phyloP scores from a whole-genome alignment of 345 rosid species.

The Raphanus sativus region DNA sequence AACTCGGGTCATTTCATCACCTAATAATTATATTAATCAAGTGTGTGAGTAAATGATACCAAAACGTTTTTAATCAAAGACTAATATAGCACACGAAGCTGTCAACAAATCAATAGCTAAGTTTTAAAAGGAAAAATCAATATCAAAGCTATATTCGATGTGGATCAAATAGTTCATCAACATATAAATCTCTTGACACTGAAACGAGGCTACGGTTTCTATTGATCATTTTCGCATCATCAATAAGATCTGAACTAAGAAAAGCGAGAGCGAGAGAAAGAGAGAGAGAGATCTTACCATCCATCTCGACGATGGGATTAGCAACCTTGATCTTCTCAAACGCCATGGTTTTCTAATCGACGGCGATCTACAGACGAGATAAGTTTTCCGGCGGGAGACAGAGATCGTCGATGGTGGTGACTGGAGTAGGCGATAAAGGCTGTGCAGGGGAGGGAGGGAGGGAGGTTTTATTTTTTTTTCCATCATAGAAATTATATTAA shows the following conservation, averaged over 20 bases:
- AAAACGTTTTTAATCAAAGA: background rate
- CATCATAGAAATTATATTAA: too few species aligned
- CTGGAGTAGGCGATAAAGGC: conserved; percentile 24
- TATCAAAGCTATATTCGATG: background rate
- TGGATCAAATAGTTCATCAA: background rate
- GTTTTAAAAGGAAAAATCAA: background rate
- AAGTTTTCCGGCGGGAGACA: background rate
- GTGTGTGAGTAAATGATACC: background rate
- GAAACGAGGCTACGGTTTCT: background rate
- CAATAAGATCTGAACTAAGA: background rate
- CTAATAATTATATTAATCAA: conserved; percentile 45
- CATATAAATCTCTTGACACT: too few species aligned
- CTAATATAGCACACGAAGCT: too few species aligned
- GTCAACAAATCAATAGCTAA: background rate
- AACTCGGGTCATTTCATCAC: conserved; percentile 97
- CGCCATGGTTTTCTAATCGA: conserved; percentile 46
- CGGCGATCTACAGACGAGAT: conserved; percentile 6
- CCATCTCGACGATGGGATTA: conserved; percentile 97
- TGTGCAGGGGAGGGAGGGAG: background rate
- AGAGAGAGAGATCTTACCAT: conserved; percentile 57
- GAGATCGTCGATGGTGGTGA: conserved; percentile 21
- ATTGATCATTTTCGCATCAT: background rate
- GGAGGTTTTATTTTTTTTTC: conserved; percentile 8
- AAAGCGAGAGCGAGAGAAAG: background rate
- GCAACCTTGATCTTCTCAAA: conserved; percentile 90